Conservation (phyloP, 23 red algal species). For the Gracilaria domingensis region DNA sequence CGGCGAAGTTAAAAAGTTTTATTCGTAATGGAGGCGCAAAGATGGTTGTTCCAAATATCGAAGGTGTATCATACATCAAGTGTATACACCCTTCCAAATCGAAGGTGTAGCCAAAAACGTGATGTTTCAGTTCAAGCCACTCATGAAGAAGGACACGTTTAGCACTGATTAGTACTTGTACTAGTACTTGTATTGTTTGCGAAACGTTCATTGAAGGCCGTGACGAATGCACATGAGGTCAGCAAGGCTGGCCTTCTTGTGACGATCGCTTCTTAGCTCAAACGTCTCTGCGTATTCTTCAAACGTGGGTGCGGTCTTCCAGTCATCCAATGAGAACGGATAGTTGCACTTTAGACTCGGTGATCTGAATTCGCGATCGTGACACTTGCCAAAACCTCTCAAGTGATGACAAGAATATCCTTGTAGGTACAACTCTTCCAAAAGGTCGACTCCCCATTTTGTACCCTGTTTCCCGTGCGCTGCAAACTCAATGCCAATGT, state of each 20-base stretch:
- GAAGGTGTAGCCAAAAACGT: too few species aligned
- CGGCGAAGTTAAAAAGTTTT: too few species aligned
- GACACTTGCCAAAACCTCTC: conserved; percentile 62
- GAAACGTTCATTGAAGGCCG: background rate
- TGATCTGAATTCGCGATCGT: conserved; percentile 35
- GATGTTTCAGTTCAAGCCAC: too few species aligned
- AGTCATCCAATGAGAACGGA: conserved; percentile 42
- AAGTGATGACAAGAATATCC: conserved; percentile 57
- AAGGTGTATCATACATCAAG: too few species aligned
- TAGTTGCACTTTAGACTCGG: conserved; percentile 68
- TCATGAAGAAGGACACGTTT: too few species aligned
- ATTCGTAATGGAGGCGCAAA: too few species aligned
- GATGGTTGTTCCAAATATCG: too few species aligned
- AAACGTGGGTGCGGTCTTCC: conserved; percentile 47
- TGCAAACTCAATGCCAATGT: conserved; percentile 56
- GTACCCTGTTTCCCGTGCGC: conserved; percentile 35
- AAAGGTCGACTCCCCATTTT: conserved; percentile 55
- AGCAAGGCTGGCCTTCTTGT: conserved; percentile 28
- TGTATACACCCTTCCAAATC: too few species aligned
- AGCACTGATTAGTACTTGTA: too few species aligned
- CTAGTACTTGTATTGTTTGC: too few species aligned
- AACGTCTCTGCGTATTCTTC: conserved; percentile 52
- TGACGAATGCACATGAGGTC: conserved; percentile 35
- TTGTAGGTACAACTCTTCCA: conserved; percentile 37
- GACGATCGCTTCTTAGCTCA: conserved; percentile 1